Conservation (phyloP, 306 rosid genomes). For the Cajanus cajan region DNA sequence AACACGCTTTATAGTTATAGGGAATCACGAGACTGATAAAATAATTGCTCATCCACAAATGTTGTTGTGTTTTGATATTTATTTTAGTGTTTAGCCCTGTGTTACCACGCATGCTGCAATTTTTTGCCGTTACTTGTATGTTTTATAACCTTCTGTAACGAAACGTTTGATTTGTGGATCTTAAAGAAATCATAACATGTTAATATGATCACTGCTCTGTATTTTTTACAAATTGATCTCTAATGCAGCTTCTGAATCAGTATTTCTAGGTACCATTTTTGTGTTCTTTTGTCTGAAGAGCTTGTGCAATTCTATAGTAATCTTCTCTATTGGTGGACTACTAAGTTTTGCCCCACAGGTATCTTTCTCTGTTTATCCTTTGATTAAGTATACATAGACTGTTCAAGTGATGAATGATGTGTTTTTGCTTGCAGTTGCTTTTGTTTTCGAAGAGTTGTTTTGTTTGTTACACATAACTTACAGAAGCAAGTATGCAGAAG, state of each 20-base stretch:
- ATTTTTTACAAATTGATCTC: background rate
- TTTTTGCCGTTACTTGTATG: no score
- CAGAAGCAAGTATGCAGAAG: background rate
- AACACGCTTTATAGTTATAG: no score
- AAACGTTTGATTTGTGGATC: no score
- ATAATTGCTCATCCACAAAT: no score
- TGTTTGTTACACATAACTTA: background rate
- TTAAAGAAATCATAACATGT: no score
- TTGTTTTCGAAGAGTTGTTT: background rate
- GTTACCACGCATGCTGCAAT: no score
- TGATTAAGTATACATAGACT: background rate
- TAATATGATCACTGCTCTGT: background rate
- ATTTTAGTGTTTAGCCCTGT: no score
- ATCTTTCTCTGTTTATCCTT: background rate
- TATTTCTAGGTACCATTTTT: slow-evolving; percentile 65
- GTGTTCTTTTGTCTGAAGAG: slow-evolving; percentile 60
- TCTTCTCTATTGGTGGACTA: slow-evolving; percentile 62
- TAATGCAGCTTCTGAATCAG: slow-evolving; percentile 61
- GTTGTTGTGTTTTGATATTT: no score
- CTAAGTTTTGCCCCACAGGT: slow-evolving; percentile 74
- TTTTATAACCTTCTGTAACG: no score
- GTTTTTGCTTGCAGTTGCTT: background rate
- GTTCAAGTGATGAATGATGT: background rate
- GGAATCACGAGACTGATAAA: no score
- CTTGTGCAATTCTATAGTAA: slow-evolving; percentile 50